phyloP scores from a whole-genome alignment of 2,329 filamentous ascomycete genomes.

The Aspergillus sp. region DNA sequence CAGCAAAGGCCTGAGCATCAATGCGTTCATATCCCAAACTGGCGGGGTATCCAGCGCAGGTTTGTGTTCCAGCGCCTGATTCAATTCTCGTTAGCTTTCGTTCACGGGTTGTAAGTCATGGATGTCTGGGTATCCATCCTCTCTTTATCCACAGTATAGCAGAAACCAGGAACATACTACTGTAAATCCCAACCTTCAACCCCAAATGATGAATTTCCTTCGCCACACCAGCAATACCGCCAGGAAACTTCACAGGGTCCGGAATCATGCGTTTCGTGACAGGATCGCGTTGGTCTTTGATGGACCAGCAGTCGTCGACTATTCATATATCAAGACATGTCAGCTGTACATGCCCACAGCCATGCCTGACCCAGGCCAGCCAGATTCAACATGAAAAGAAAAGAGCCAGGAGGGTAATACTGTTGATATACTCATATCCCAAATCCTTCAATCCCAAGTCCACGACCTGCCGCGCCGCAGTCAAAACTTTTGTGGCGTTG shows the following conservation, averaged over 20 bases:
- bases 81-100: not conserved
- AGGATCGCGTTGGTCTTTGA: slow-evolving; percentile 45
- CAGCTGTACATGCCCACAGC: no score
- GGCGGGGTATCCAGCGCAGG: slow-evolving; percentile 59
- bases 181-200: slow-evolving; percentile 65
- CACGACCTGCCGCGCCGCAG: slow-evolving; percentile 47
- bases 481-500: slow-evolving; percentile 46
- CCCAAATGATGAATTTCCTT: slow-evolving; percentile 56
- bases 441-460: slow-evolving; percentile 48
- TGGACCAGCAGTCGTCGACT: slow-evolving; percentile 63
- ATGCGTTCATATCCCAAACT: slow-evolving; percentile 57
- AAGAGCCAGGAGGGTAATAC: not conserved
- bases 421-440: slow-evolving; percentile 52
- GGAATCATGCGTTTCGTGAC: slow-evolving; percentile 47
- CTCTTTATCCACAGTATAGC: no score
- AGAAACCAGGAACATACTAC: slow-evolving; percentile 33
- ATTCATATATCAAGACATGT: not conserved
- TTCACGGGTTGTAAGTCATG: no score
- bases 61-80: slow-evolving; percentile 37
- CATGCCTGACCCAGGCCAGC: no score
- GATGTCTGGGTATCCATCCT: no score
- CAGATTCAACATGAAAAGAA: no score
- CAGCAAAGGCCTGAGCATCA: slow-evolving; percentile 58
- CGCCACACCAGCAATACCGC: slow-evolving; percentile 57
- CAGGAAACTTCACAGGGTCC: slow-evolving; percentile 55